A percentile compares a stretch with the other conserved stretches of the same genome.
Evolutionary conservation across 164 flowering plant genomes (phyloP).

Genomic region (Saururus chinensis): DNA sequence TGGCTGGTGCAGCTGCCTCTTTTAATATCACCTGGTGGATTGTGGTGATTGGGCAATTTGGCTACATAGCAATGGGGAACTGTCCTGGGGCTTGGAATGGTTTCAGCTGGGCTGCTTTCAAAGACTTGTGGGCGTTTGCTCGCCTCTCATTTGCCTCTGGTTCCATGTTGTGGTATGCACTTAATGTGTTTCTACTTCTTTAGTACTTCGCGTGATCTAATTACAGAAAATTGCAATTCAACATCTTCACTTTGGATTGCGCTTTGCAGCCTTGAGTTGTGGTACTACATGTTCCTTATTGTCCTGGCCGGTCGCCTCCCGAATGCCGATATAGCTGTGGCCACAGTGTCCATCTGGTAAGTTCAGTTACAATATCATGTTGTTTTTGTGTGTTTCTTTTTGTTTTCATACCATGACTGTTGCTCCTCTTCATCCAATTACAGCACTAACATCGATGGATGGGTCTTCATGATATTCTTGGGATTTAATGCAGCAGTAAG

Average conservation of each 20-base stretch:
- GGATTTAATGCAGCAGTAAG: conserved; percentile 9
- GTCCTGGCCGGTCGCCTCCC: conserved; percentile 7
- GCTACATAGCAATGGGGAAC: conserved; percentile 25
- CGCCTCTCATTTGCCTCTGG: conserved; percentile 51
- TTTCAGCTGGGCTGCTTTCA: conserved; percentile 36
- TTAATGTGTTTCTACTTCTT: neutral
- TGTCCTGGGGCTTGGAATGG: conserved; percentile 16
- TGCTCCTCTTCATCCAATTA: neutral
- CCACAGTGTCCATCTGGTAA: conserved; percentile 10
- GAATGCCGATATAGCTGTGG: conserved; percentile 10
- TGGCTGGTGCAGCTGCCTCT: conserved; percentile 32
- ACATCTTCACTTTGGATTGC: neutral
- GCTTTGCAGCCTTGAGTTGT: conserved; percentile 7
- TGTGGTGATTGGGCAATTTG: conserved; percentile 25
- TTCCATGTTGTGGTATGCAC: conserved; percentile 55
- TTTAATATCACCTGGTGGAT: conserved; percentile 47
- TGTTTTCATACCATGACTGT: neutral
- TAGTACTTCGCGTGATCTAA: neutral
- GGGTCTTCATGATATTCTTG: conserved; percentile 4
- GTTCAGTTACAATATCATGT: neutral
- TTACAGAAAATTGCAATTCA: neutral
- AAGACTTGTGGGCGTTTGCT: conserved; percentile 37
- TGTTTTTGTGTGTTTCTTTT: neutral
- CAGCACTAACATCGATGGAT: conserved; percentile 3
- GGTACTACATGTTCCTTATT: conserved; percentile 4